Evolutionary conservation across 2,329 filamentous ascomycete genomes (phyloP), one percentile per base, ranked within the genome.

Genomic region (Monosporascus sp.): DNA sequence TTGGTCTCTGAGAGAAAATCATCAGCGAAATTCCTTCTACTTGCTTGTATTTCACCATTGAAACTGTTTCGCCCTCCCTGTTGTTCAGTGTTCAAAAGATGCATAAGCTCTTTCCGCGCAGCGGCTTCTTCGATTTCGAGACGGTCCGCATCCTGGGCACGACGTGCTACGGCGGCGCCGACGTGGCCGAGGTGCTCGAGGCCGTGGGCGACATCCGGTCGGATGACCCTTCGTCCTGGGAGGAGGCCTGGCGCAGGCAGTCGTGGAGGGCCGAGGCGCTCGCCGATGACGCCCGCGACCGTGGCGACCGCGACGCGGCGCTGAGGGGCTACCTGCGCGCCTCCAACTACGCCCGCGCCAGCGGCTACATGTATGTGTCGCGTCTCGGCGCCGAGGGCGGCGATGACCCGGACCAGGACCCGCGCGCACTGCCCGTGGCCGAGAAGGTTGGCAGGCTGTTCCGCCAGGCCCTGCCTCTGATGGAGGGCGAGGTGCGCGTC

Each of bases 41-140:
- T n/a, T n/a, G n/a, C n/a, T n/a, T n/a, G n/a, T n/a, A n/a, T n/a
- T n/a, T n/a, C n/a, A n/a, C n/a, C n/a, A n/a, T n/a, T n/a, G n/a
- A n/a, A n/a, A n/a, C n/a, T n/a, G n/a, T n/a, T n/a, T n/a, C n/a
- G n/a, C n/a, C n/a, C n/a, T n/a, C n/a, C n/a, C n/a, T n/a, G n/a
- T n/a, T n/a, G n/a, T n/a, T 39, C 37, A 11, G 14, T 39, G 37
- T 39, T 39, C 37, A 39, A 39, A 39, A 39, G 5, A 47, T 47
- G 45, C 45, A 47, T 49, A 51, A 51, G 24, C 55, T 64, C 41
- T 63, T 62, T 52, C 52, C 22, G 3, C 3, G 55, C n/a, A 58
- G 55, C 38, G 47, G 51, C 25, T 68, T 66, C 53, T 68, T 66
- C 60, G 52, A 70, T 49, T 69, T 70, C 56, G 68, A 70, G 54